Conservation (phyloP, 2,329 filamentous ascomycete species). For the Capronia americana region DNA sequence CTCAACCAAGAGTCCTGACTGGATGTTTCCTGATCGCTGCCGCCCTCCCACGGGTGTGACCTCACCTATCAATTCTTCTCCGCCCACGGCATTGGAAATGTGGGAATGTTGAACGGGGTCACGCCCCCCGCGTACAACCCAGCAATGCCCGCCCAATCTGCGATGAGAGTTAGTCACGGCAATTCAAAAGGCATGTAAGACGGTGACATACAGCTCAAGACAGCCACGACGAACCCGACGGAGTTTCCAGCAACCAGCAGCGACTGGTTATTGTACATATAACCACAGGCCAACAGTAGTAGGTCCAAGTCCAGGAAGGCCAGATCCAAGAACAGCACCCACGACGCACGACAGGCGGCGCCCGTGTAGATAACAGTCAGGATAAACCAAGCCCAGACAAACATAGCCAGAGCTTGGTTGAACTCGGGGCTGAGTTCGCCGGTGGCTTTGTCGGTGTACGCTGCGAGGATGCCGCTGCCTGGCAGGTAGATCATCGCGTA, state of each 20-base stretch:
- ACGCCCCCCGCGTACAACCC: slow-evolving; percentile 36
- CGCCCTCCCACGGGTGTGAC: neutral
- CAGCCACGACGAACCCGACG: slow-evolving; percentile 40
- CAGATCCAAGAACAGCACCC: slow-evolving; percentile 40
- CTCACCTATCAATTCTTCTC: slow-evolving; percentile 13
- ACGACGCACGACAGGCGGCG: slow-evolving; percentile 40
- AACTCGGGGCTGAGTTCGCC: slow-evolving; percentile 40
- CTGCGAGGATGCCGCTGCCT: slow-evolving; percentile 46
- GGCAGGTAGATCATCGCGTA: slow-evolving; percentile 51
- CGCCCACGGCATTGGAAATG: slow-evolving; percentile 29
- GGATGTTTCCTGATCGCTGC: neutral
- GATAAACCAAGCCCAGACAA: slow-evolving; percentile 44
- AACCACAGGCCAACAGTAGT: slow-evolving; percentile 41
- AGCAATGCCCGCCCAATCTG: slow-evolving; percentile 39
- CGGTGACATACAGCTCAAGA: slow-evolving; percentile 40
- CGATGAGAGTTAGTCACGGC: neutral
- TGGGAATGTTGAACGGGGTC: slow-evolving; percentile 38
- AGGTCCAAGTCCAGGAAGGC: slow-evolving; percentile 40
- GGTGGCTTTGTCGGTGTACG: slow-evolving; percentile 46
- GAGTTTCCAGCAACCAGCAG: slow-evolving; percentile 39
- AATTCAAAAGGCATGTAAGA: neutral
- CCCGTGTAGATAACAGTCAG: slow-evolving; percentile 41
- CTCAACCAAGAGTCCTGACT: neutral
- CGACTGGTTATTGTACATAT: slow-evolving; percentile 35
- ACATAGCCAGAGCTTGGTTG: slow-evolving; percentile 41